A percentile compares a stretch with the other conserved stretches of the same genome.
phyloP scores from a whole-genome alignment of 2,329 filamentous ascomycete genomes.

The Hysterium pulicare region DNA sequence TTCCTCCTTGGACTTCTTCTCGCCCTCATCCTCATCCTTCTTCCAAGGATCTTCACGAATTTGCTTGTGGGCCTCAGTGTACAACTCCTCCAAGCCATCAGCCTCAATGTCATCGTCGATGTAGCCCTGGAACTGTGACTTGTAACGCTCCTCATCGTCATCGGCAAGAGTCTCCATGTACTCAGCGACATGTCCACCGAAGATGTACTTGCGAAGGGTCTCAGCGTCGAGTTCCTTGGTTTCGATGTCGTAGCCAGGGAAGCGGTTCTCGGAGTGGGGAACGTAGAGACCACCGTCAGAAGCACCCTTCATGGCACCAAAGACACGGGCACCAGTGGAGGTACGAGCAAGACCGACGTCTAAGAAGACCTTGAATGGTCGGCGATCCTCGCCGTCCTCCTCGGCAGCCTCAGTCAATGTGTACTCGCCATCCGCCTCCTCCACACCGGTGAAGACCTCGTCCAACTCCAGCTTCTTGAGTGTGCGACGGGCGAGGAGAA shows the following conservation, averaged over 20 bases:
- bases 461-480: conserved; percentile 96
- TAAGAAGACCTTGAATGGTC: conserved; percentile 98
- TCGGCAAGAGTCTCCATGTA: conserved; percentile 99
- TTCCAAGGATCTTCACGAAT: conserved; percentile 98
- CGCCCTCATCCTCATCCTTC: conserved; percentile 70
- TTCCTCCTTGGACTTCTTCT: conserved; percentile 97
- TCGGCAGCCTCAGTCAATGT: conserved; percentile 91
- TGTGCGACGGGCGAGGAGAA: conserved; percentile 92
- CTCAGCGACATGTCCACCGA: conserved; percentile 95
- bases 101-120: conserved; percentile 95
- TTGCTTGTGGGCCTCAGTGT: conserved; percentile 88
- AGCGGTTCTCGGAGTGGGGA: conserved; percentile 98
- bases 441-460: conserved; percentile 89
- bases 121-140: conserved; percentile 97
- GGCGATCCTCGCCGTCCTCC: conserved; percentile 82
- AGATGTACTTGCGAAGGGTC: conserved; percentile 98
- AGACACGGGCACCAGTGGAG: conserved; percentile 97
- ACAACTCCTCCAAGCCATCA: conserved; percentile 94
- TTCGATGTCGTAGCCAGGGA: conserved; percentile 98
- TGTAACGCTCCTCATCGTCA: conserved; percentile 99
- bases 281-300: conserved; percentile 96
- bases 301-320: conserved; percentile 99
- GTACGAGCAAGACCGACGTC: conserved; percentile 97
- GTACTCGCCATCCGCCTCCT: conserved; percentile 96
- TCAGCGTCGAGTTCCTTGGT: conserved; percentile 96